Conservation (phyloP, 2,329 filamentous ascomycete genomes). For the Colletotrichum sp. region DNA sequence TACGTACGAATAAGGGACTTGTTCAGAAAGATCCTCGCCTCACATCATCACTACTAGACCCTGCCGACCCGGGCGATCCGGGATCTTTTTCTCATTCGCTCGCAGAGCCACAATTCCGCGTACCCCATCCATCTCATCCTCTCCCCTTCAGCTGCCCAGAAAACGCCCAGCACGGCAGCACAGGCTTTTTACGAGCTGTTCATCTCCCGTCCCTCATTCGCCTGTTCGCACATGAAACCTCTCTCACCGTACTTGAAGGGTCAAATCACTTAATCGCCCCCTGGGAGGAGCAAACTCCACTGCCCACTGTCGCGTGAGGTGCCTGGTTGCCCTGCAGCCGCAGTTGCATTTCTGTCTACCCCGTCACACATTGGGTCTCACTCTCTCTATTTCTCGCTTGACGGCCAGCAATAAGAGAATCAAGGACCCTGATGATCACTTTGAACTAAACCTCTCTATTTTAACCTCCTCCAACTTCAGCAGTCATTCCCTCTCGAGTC, state of each 20-base stretch:
- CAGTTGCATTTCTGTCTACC: neutral
- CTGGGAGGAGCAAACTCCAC: neutral
- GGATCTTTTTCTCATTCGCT: slow-evolving; percentile 2
- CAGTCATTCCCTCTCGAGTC: neutral
- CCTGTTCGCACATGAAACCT: neutral
- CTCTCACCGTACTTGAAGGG: neutral
- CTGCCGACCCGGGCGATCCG: slow-evolving; percentile 7
- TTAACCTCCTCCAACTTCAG: neutral
- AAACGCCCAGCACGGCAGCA: slow-evolving; percentile 1
- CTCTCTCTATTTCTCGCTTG: neutral
- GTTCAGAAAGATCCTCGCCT: neutral
- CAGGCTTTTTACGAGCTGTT: neutral
- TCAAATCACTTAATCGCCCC: neutral
- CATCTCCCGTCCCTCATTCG: slow-evolving; percentile 9
- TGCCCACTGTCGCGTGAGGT: neutral
- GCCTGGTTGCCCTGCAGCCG: neutral
- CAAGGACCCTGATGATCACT: neutral
- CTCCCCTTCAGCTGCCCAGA: slow-evolving; percentile 1
- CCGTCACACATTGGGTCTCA: neutral
- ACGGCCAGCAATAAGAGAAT: neutral
- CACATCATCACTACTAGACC: slow-evolving; percentile 8
- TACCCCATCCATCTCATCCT: neutral
- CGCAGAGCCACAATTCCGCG: slow-evolving; percentile 13
- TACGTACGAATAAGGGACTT: neutral
- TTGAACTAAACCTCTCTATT: neutral